Evolutionary conservation across 2,329 filamentous ascomycete genomes (phyloP), one percentile per base, ranked within the genome.

Genomic region (Fusarium sp.): DNA sequence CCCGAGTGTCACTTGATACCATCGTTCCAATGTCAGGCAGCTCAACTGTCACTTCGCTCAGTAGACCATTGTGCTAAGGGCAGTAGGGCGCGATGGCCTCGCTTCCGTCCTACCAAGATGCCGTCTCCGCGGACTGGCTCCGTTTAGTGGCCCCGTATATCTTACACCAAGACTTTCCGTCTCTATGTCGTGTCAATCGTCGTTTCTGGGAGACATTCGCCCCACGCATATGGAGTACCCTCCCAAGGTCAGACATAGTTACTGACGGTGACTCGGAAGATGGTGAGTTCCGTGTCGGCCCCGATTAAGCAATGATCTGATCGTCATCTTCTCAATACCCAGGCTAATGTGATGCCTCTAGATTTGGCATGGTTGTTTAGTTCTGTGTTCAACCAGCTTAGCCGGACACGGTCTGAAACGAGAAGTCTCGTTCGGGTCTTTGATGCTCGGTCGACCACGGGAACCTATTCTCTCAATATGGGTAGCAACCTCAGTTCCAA

Each of bases 71-170:
- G 13, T 22, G 39, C n/a, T 42, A 22, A 42, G 10, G 9, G 9
- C 24, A 9, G 19, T 17, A 45, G 21, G 36, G 38, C 40, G 63
- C 19, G 58, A 79, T 79, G 78, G 46, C 68, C 40, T 65, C 72
- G 13, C 81, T 84, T n/a, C 86, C 87, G 2, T 86, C 87, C 0
- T 89, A 89, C 73, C 77, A 81, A 51, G 82, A 88, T 61, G 86
- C 87, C 53, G 71, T 79, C 9, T 76, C 73, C 11, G 73, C 74
- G 22, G 82, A 88, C 78, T 88, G 86, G 84, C 78, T 88, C 17
- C 75, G 75, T 31, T 65, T 88, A 6, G 82, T 82, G 14, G 84
- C 81, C 8, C 81, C 84, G 2, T 84, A 83, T 66, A 67, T 87
- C 46, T 70, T 75, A 3, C 67, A 80, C 42, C 58, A 70, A 7